phyloP scores from a whole-genome alignment of 1,284 basidiomycete genomes.

The Tetrapyrgos nigripes region DNA sequence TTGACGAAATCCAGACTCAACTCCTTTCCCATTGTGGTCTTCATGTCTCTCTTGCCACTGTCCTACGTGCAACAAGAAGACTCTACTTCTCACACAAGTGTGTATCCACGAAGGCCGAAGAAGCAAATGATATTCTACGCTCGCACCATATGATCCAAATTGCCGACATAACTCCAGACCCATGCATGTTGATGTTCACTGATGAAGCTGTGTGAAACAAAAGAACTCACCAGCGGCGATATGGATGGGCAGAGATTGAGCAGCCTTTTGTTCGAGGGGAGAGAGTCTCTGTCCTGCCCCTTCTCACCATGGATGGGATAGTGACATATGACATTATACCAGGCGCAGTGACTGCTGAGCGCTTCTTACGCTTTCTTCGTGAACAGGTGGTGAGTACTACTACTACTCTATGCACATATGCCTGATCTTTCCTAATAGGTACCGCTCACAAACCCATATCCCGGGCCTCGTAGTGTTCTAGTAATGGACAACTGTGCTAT shows the following conservation, averaged over 20 bases:
- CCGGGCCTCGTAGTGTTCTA: conserved; percentile 11
- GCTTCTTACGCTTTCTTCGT: background rate
- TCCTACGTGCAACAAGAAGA: conserved; percentile 19
- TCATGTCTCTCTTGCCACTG: conserved; percentile 20
- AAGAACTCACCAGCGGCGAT: conserved; percentile 15
- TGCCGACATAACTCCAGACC: conserved; percentile 14
- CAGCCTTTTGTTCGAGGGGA: conserved; percentile 31
- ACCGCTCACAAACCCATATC: conserved; percentile 11
- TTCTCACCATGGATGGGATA: conserved; percentile 25
- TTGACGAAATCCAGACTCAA: conserved; percentile 25
- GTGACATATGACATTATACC: conserved; percentile 5
- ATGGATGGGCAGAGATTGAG: conserved; percentile 26
- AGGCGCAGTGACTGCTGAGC: background rate
- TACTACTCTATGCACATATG: background rate
- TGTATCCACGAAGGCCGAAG: conserved; percentile 23
- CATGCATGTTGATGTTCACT: conserved; percentile 26
- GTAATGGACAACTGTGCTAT: conserved; percentile 12
- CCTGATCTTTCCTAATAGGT: background rate
- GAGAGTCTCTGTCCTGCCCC: conserved; percentile 37
- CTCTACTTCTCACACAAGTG: conserved; percentile 24
- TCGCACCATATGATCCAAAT: conserved; percentile 24
- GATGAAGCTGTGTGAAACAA: conserved; percentile 26
- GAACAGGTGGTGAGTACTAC: conserved; percentile 1
- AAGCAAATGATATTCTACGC: conserved; percentile 26
- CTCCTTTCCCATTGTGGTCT: conserved; percentile 13